Evolutionary conservation across 2,329 filamentous ascomycete genomes (phyloP).

Genomic region (Tolypocladium tundrense): DNA sequence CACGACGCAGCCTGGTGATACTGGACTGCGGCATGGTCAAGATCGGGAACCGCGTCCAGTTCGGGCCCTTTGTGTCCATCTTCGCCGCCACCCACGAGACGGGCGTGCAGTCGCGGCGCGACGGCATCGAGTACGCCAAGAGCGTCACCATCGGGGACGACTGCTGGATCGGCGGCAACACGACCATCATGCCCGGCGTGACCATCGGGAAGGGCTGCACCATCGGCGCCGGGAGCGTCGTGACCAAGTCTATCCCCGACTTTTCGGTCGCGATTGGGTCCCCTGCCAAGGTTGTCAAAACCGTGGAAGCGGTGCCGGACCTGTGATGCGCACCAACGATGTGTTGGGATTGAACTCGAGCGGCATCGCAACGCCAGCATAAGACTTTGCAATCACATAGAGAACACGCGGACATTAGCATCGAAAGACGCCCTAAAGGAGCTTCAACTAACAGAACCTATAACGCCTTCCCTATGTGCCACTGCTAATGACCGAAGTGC

Average conservation of each 20-base stretch:
- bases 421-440: background rate
- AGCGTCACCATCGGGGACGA: slow-evolving; percentile 39
- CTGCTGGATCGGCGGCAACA: slow-evolving; percentile 44
- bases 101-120: slow-evolving; percentile 40
- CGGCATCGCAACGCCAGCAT: background rate
- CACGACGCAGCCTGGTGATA: slow-evolving; percentile 39
- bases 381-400: background rate
- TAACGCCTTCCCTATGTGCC: background rate
- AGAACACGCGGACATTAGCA: background rate
- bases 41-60: slow-evolving; percentile 60
- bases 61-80: slow-evolving; percentile 63
- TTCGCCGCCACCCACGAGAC: slow-evolving; percentile 64
- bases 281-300: slow-evolving; percentile 39
- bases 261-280: slow-evolving; percentile 37
- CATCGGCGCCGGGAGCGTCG: slow-evolving; percentile 37
- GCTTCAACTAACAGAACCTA: background rate
- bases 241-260: slow-evolving; percentile 37
- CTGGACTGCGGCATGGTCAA: slow-evolving; percentile 62
- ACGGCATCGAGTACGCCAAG: slow-evolving; percentile 35
- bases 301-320: slow-evolving; percentile 26
- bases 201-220: slow-evolving; percentile 42
- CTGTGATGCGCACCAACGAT: slow-evolving; percentile 2
- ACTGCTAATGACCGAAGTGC: background rate
- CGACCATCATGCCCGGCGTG: slow-evolving; percentile 39
- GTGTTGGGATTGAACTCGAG: background rate